phyloP scores from a whole-genome alignment of 2,329 filamentous ascomycete species.

The Aspergillus brasiliensis region DNA sequence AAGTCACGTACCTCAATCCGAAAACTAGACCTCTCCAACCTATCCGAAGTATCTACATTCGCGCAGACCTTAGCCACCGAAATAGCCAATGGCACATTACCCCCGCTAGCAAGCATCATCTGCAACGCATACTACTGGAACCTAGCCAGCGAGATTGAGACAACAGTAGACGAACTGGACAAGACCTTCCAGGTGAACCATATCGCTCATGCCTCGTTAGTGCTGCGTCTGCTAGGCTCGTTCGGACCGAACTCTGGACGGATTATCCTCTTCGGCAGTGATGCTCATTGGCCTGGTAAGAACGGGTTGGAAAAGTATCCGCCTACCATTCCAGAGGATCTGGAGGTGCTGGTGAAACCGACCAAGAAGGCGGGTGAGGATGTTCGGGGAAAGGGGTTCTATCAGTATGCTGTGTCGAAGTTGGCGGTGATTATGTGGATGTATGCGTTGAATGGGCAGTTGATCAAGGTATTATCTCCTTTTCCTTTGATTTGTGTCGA shows the following conservation, averaged over 20 bases:
- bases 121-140: slow-evolving; percentile 15
- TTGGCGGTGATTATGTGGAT: slow-evolving; percentile 14
- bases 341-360: slow-evolving; percentile 7
- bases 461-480: slow-evolving; percentile 1
- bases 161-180: slow-evolving; percentile 3
- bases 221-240: slow-evolving; percentile 4
- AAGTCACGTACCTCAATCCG: neutral
- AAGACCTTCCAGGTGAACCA: slow-evolving; percentile 12
- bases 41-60: slow-evolving; percentile 3
- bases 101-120: slow-evolving; percentile 9
- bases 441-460: slow-evolving; percentile 12
- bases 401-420: slow-evolving; percentile 11
- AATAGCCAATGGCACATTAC: slow-evolving; percentile 5
- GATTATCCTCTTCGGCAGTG: slow-evolving; percentile 2
- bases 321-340: slow-evolving; percentile 8
- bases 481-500: neutral
- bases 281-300: slow-evolving; percentile 4
- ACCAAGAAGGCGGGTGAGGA: neutral
- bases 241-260: neutral
- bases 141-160: neutral
- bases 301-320: slow-evolving; percentile 7
- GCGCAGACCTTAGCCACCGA: neutral
- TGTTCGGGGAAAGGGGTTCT: slow-evolving; percentile 1
- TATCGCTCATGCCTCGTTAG: slow-evolving; percentile 6
- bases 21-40: slow-evolving; percentile 5